phyloP scores from a whole-genome alignment of 2,329 filamentous ascomycete species.

The Torrubiella hemipterigena region DNA sequence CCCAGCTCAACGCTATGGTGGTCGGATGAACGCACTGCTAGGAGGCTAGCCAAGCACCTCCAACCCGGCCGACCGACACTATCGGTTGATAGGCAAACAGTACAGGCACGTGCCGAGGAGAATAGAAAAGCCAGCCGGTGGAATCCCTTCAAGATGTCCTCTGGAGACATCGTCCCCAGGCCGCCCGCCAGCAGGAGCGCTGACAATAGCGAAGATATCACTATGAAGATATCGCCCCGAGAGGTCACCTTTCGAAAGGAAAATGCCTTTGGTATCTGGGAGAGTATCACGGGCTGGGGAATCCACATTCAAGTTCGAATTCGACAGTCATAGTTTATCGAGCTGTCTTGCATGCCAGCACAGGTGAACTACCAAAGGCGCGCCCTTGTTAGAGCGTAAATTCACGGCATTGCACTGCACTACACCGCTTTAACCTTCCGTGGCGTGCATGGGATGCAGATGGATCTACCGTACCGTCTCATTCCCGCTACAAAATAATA shows the following conservation, averaged over 20 bases:
- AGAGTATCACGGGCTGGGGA: slow-evolving; percentile 36
- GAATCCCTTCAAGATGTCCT: slow-evolving; percentile 18
- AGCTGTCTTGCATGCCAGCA: too few relatives aligned
- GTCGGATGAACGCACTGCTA: slow-evolving; percentile 31
- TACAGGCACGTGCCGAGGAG: slow-evolving; percentile 18
- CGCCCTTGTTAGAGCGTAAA: too few relatives aligned
- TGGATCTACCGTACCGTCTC: too few relatives aligned
- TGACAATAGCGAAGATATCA: slow-evolving; percentile 13
- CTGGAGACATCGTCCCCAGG: slow-evolving; percentile 4
- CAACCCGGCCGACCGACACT: slow-evolving; percentile 19
- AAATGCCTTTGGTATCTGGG: slow-evolving; percentile 39
- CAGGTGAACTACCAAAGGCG: too few relatives aligned
- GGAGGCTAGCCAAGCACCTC: slow-evolving; percentile 29
- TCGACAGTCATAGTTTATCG: background rate
- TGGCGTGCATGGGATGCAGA: too few relatives aligned
- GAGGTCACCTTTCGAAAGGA: slow-evolving; percentile 38
- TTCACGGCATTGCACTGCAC: too few relatives aligned
- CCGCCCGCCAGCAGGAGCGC: slow-evolving; percentile 1
- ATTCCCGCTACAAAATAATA: too few relatives aligned
- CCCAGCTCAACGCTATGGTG: slow-evolving; percentile 29
- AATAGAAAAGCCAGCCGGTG: slow-evolving; percentile 21
- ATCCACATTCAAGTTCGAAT: slow-evolving; percentile 30
- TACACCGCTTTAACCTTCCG: too few relatives aligned
- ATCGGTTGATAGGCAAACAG: slow-evolving; percentile 13
- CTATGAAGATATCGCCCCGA: slow-evolving; percentile 29